Percentiles rank a stretch among this genome's conserved stretches.
These are phyloP conservation scores for Ramularia endophylla DNA, from an alignment of 2,329 filamentous ascomycete genomes.

Conservation along the genomic window DNA sequence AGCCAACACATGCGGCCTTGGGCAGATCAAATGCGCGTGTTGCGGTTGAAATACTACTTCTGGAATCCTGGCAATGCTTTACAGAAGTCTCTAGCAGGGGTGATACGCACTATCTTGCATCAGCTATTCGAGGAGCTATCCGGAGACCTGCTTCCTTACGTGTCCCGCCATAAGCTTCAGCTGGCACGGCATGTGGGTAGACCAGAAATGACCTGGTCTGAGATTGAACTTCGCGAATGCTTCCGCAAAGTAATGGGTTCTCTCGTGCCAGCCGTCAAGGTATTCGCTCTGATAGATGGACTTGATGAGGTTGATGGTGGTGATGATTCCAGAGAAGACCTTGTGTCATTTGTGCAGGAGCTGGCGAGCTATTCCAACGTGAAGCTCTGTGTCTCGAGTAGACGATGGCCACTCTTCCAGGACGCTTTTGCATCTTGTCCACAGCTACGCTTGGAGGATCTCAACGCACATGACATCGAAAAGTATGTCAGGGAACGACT, in stretches of 20 bases:
- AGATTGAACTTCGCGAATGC: conserved; percentile 2
- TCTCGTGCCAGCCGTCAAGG: not conserved
- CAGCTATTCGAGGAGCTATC: not conserved
- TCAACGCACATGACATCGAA: conserved; percentile 3
- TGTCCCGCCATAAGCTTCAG: conserved; percentile 1
- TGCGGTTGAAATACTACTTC: conserved; percentile 4
- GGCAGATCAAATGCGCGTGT: not conserved
- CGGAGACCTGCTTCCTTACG: not conserved
- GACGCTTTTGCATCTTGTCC: conserved; percentile 3
- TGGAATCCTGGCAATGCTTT: conserved; percentile 1
- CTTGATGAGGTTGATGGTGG: conserved; percentile 3
- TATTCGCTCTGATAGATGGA: conserved; percentile 2
- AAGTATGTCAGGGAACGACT: not conserved
- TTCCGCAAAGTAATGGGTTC: not conserved
- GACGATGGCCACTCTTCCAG: conserved; percentile 5
- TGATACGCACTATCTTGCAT: conserved; percentile 2
- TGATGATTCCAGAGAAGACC: conserved; percentile 4
- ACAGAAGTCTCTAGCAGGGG: not conserved
- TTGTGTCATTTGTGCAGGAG: not conserved
- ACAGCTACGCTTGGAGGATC: conserved; percentile 2
- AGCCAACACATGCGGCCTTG: conserved; percentile 4
- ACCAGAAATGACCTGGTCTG: conserved; percentile 1
- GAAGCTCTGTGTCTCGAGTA: conserved; percentile 4
- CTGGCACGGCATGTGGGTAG: too few relatives aligned
- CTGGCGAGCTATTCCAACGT: not conserved